These are phyloP conservation scores for Trichoderma sp. DNA, from an alignment of 2,329 filamentous ascomycete species.

Conservation along the genomic window DNA sequence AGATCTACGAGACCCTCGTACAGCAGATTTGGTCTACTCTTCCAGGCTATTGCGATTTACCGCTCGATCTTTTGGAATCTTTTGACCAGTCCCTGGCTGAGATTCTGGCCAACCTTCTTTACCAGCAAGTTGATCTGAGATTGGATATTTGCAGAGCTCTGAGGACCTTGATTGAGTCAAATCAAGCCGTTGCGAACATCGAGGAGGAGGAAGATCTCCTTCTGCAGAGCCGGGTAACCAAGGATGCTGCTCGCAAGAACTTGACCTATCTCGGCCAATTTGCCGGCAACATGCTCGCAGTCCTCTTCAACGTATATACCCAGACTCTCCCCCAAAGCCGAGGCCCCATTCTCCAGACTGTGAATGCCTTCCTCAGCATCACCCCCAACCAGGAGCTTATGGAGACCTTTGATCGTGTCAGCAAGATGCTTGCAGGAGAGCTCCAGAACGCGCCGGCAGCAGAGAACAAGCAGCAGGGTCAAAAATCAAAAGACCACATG, in stretches of 20 bases:
- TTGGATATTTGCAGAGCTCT: constrained; percentile 85
- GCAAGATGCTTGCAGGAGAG: constrained; percentile 76
- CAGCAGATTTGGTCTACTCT: constrained; percentile 94
- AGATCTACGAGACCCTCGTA: constrained; percentile 96
- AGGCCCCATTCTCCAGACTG: constrained; percentile 88
- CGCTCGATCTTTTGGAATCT: constrained; percentile 72
- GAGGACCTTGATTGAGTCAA: constrained; percentile 87
- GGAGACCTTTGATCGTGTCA: constrained; percentile 86
- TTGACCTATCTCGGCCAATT: constrained; percentile 78
- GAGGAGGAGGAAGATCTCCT: constrained; percentile 75
- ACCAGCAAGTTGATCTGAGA: constrained; percentile 86
- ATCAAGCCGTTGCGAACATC: constrained; percentile 75
- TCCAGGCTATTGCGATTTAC: constrained; percentile 92
- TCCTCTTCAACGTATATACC: constrained; percentile 98
- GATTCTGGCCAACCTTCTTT: constrained; percentile 86
- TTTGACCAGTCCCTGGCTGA: constrained; percentile 92
- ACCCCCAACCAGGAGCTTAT: constrained; percentile 77
- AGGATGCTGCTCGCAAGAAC: constrained; percentile 75
- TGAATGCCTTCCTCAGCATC: constrained; percentile 92
- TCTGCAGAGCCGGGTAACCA: constrained; percentile 77
- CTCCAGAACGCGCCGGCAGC: constrained; percentile 59
- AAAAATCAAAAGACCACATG: constrained; percentile 70
- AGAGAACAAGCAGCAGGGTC: constrained; percentile 64
- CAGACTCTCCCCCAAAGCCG: constrained; percentile 92
- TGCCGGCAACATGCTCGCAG: constrained; percentile 86